Evolutionary conservation across 345 rosid genomes (phyloP), one percentile per base, ranked within the genome.

Genomic region (Euphorbia tirucalli): DNA sequence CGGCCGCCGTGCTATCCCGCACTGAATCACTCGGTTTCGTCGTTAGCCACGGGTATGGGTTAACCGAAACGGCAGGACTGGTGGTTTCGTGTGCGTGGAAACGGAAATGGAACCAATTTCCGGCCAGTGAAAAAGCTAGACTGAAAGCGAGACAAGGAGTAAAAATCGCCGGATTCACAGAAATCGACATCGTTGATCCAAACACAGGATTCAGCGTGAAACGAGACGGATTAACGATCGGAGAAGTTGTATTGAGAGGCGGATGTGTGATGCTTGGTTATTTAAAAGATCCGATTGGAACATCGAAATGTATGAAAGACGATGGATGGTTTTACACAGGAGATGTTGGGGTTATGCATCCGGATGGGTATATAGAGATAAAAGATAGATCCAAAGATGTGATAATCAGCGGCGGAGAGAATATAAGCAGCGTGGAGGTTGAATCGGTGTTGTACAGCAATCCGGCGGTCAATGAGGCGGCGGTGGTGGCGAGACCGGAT

Each of bases 331-430:
- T 66, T 3, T 77, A 71, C 63, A 66, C 80, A 0, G 80, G 80
- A 3, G 80, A 77, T 28, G 72, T 77, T 1, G 80, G 75, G 11
- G 72, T 71, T n/a, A 49, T 77, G 46, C 80, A 71, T 61, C 31
- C 67, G 21, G 75, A 77, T 61, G 80, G 75, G 1, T 77, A 77
- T 21, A 37, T 77, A 39, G 80, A 77, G 58, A 71, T 77, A 25
- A 77, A 60, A 41, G 80, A 77, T 52, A 22, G 80, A 31, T 77
- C 80, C 0, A 77, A 77, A 31, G 80, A 71, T 32, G 75, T 77
- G 63, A 76, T 76, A 19, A 76, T 76, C 13, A 76, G 79, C 14
- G 79, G 79, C 6, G 79, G 79, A 52, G 79, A 76, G 75, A 76
- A 76, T 13, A 65, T 76, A 8, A 71, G 79, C 13, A 76, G 79